Percentiles rank a stretch among this genome's conserved stretches.
Evolutionary conservation across 2,329 filamentous ascomycete species (phyloP).

Genomic region (Myriosclerotinia curreyana): DNA sequence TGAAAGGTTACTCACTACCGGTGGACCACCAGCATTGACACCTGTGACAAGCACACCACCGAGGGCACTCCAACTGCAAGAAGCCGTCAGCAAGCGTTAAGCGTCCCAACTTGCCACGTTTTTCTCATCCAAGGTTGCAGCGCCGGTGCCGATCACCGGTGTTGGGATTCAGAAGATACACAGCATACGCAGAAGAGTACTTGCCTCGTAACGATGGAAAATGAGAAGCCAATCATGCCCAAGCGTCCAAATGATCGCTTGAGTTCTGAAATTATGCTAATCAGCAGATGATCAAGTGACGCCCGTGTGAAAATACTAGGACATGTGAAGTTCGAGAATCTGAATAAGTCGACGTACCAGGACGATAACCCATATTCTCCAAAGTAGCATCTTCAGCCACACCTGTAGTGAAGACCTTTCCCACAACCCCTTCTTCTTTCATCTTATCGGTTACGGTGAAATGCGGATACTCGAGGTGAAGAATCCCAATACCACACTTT

Average conservation of each 20-base stretch:
- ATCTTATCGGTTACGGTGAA: slow-evolving; percentile 17
- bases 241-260: slow-evolving; percentile 54
- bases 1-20: slow-evolving; percentile 41
- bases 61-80: slow-evolving; percentile 51
- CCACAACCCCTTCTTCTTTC: slow-evolving; percentile 12
- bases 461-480: slow-evolving; percentile 18
- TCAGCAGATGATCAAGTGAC: slow-evolving; percentile 12
- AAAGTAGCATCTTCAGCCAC: slow-evolving; percentile 29
- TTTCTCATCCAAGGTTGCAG: slow-evolving; percentile 19
- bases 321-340: neutral
- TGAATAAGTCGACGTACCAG: slow-evolving; percentile 25
- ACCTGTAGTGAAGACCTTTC: slow-evolving; percentile 24
- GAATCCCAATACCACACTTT: slow-evolving; percentile 11
- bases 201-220: slow-evolving; percentile 54
- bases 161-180: slow-evolving; percentile 16
- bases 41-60: slow-evolving; percentile 55
- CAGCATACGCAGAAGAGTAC: slow-evolving; percentile 30
- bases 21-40: slow-evolving; percentile 53
- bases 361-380: slow-evolving; percentile 33
- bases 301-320: slow-evolving; percentile 7
- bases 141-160: slow-evolving; percentile 19
- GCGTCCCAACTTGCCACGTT: slow-evolving; percentile 25
- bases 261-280: slow-evolving; percentile 44
- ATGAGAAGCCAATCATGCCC: slow-evolving; percentile 58
- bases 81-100: slow-evolving; percentile 26